phyloP scores from a whole-genome alignment of 805 yeast species.

The Zygosaccharomyces pseudorouxii region DNA sequence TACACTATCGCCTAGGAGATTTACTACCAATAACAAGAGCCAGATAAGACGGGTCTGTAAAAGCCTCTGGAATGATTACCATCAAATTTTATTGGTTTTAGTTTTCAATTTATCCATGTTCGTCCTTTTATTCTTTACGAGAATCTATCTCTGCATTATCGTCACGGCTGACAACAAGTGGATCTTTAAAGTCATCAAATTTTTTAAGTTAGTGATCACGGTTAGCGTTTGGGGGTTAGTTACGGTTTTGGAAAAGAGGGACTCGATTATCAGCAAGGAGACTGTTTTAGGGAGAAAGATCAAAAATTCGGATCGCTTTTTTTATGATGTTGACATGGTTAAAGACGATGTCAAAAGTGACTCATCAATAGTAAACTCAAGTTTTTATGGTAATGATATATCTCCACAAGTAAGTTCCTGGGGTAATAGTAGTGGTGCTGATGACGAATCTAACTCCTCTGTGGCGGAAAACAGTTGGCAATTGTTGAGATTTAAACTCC shows the following conservation, averaged over 20 bases:
- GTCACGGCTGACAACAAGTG: conserved; percentile 15
- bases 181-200: conserved; percentile 23
- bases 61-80: conserved; percentile 26
- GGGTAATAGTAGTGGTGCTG: not conserved
- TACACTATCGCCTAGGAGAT: conserved; percentile 21
- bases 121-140: conserved; percentile 15
- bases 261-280: conserved; percentile 23
- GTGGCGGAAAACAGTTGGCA: not conserved
- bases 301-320: conserved; percentile 27
- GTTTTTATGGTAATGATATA: not conserved
- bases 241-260: conserved; percentile 29
- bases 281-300: conserved; percentile 34
- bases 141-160: conserved; percentile 15
- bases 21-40: conserved; percentile 5
- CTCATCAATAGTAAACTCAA: not conserved
- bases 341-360: conserved; percentile 7
- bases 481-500: conserved; percentile 4
- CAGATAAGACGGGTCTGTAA: conserved; percentile 10
- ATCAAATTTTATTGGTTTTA: conserved; percentile 28
- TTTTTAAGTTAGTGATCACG: conserved; percentile 27
- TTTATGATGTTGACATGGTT: conserved; percentile 25
- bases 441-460: not conserved
- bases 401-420: not conserved
- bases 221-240: conserved; percentile 35
- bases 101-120: conserved; percentile 22